phyloP scores from a whole-genome alignment of 352 stramenopile genomes.

The Phytophthora uliginosa region DNA sequence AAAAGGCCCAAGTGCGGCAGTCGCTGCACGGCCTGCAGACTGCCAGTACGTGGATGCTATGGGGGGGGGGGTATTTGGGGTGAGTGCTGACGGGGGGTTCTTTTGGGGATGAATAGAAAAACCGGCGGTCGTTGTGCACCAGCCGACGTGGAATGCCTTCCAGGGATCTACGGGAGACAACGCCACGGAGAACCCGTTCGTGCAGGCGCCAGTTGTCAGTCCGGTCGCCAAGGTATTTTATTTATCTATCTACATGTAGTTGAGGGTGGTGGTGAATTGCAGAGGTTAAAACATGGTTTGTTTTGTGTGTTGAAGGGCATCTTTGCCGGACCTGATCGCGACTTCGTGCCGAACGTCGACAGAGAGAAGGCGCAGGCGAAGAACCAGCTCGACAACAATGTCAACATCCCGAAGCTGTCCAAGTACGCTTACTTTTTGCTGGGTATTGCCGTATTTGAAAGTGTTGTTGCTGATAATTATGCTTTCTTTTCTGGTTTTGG shows the following conservation, averaged over 20 bases:
- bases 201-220: conserved; percentile 54
- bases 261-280: background rate
- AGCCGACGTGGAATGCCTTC: conserved; percentile 65
- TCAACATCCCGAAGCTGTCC: conserved; percentile 48
- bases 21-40: conserved; percentile 66
- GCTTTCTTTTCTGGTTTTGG: background rate
- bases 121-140: conserved; percentile 46
- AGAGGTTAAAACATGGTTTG: background rate
- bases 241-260: background rate
- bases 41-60: conserved; percentile 41
- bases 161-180: conserved; percentile 54
- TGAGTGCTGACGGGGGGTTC: conserved; percentile 1
- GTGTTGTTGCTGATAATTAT: background rate
- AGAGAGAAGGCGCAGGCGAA: conserved; percentile 51
- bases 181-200: conserved; percentile 59
- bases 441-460: background rate
- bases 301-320: conserved; percentile 27
- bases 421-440: conserved; percentile 35
- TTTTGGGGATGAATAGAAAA: conserved; percentile 35
- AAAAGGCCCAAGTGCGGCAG: conserved; percentile 72
- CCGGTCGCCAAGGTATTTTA: conserved; percentile 30
- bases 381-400: conserved; percentile 51
- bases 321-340: conserved; percentile 42
- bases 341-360: conserved; percentile 49
- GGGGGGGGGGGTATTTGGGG: background rate